Evolutionary conservation across 2,329 filamentous ascomycete species (phyloP).

Genomic region (Epichloe aotearoae): DNA sequence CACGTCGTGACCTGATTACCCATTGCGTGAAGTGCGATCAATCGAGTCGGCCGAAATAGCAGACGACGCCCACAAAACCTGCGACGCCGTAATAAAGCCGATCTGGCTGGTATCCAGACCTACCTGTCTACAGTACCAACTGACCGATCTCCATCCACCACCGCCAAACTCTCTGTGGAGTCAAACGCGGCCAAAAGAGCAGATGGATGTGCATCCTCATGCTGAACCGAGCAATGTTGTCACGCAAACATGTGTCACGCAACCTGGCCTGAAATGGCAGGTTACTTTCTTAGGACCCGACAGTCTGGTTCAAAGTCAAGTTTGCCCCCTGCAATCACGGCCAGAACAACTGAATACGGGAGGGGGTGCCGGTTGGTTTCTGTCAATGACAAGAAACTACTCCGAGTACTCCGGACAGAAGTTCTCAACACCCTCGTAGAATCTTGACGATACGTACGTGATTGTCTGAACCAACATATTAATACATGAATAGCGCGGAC

Average conservation of each 20-base stretch:
- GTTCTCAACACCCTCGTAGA: neutral
- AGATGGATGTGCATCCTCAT: neutral
- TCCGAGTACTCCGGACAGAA: neutral
- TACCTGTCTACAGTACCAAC: too few species aligned
- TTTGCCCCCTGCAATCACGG: neutral
- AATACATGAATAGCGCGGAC: neutral
- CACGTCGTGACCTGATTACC: too few species aligned
- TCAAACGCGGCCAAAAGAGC: neutral
- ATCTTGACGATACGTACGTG: neutral
- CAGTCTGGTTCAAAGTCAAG: conserved; percentile 5
- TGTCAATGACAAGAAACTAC: neutral
- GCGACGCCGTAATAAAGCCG: too few species aligned
- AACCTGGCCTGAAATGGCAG: conserved; percentile 3
- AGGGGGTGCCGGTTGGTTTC: neutral
- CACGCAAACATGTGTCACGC: neutral
- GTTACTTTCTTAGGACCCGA: conserved; percentile 5
- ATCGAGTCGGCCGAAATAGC: too few species aligned
- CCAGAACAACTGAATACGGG: neutral
- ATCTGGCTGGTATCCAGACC: too few species aligned
- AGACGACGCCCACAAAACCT: too few species aligned
- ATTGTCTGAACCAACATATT: neutral
- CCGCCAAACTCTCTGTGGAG: neutral
- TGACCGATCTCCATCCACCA: too few species aligned
- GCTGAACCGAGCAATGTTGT: neutral
- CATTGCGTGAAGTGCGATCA: too few species aligned